Base-by-base conservation (phyloP, 1,284 basidiomycete species). In the Boletus sp. region DNA sequence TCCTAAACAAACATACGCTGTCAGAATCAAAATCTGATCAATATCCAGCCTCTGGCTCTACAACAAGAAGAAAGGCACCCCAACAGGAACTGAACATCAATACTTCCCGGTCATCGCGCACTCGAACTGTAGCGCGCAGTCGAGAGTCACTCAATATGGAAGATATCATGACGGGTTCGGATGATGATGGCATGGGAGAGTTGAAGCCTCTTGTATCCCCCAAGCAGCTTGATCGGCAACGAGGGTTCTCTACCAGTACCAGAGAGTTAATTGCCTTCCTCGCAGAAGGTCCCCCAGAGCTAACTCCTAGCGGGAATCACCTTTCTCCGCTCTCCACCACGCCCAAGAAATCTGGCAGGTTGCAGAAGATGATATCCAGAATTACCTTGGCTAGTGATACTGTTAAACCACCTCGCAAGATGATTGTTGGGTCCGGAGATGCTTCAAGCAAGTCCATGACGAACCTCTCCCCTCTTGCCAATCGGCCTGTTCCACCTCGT, bases 341-440 rank as follows among this genome's bases (percentile, higher is more conserved):
- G 35, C 64, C 71, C 33, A 84, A 82, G 57, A 80, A 78, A 64
- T 72, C 73, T 30, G 77, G 76, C 38, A 75, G 85, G 29, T 67
- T 89, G 50, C 82, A 87, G 61, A 78, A 81, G 52, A 90, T 90
- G 82, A 85, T 90, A 57, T 88, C 86, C 20, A 81, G 80, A 55
- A 69, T 90, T 39, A 80, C 77, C 41, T 69, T 87, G 47, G 73
- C 79, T 6, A 71, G 71, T 41, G 62, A 64, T 22, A 62, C 57
- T 38, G 65, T 60, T 17, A 66, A 55, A 29, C 53, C 47, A 26
- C 51, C 64, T 46, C 65, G 65, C 19, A 67, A 65, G 36, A 42
- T 46, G 62, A 57, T 65, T 38, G 47, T 58, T 50, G 51, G 53
- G 43, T 41, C 57, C 35, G 43, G 58, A 46, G 61, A 54, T 54